Evolutionary conservation across 1,284 basidiomycete genomes (phyloP).

Genomic region (Irpex sp.): DNA sequence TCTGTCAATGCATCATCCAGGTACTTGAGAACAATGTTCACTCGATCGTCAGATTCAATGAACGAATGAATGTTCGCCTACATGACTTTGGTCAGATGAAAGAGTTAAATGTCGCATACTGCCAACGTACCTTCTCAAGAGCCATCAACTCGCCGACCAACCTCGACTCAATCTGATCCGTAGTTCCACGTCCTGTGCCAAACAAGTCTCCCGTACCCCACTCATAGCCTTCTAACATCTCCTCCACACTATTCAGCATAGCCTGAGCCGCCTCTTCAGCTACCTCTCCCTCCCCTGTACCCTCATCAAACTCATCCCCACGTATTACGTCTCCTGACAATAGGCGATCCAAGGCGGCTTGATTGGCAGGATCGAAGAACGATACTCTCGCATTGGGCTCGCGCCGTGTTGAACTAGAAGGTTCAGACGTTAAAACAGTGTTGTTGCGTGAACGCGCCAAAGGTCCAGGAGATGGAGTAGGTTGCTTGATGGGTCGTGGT

Average conservation of each 20-base stretch:
- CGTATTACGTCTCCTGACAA: slow-evolving; percentile 44
- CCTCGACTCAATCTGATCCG: slow-evolving; percentile 85
- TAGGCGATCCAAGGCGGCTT: slow-evolving; percentile 70
- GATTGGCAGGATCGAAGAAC: slow-evolving; percentile 76
- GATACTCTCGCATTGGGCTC: slow-evolving; percentile 72
- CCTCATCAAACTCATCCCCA: slow-evolving; percentile 27
- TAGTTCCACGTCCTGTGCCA: slow-evolving; percentile 63
- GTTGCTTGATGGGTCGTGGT: slow-evolving; percentile 6
- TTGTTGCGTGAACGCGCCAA: slow-evolving; percentile 20
- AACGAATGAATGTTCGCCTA: slow-evolving; percentile 97
- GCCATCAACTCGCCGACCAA: slow-evolving; percentile 86
- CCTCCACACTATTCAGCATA: slow-evolving; percentile 89
- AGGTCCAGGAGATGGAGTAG: slow-evolving; percentile 11
- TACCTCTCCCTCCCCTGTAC: slow-evolving; percentile 48
- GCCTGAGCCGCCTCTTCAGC: slow-evolving; percentile 76
- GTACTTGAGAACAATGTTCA: slow-evolving; percentile 82
- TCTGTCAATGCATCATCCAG: slow-evolving; percentile 86
- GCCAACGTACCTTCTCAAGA: slow-evolving; percentile 72
- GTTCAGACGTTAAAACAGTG: slow-evolving; percentile 2
- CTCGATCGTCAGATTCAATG: slow-evolving; percentile 88
- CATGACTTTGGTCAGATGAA: slow-evolving; percentile 81
- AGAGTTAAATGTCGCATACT: neutral
- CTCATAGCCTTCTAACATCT: slow-evolving; percentile 98
- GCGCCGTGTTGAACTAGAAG: slow-evolving; percentile 31
- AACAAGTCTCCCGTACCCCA: slow-evolving; percentile 80